Conservation (phyloP, 768 basidiomycete genomes). For the Macrolepiota albuminosa region DNA sequence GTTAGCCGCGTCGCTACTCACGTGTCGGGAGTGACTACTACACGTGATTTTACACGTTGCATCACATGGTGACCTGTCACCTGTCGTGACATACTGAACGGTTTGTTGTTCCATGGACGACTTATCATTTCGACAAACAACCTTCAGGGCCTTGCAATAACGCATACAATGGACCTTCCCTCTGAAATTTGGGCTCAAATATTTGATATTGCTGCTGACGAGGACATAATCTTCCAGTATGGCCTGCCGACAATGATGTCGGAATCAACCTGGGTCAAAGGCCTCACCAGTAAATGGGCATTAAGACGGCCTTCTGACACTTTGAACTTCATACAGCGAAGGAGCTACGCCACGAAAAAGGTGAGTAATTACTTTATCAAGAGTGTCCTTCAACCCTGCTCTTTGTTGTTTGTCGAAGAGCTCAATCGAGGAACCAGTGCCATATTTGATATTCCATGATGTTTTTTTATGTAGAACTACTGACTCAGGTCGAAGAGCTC, state of each 20-base stretch:
- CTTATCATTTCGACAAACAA: neutral
- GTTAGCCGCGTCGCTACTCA: neutral
- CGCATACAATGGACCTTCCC: slow-evolving; percentile 39
- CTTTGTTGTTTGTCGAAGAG: neutral
- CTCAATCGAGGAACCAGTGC: neutral
- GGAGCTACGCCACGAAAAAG: slow-evolving; percentile 65
- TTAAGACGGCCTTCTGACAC: slow-evolving; percentile 59
- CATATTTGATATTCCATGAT: neutral
- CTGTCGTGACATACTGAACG: neutral
- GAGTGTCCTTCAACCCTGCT: neutral
- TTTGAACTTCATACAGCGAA: slow-evolving; percentile 50
- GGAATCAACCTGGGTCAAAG: slow-evolving; percentile 61
- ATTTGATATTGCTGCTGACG: slow-evolving; percentile 67
- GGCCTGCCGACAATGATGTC: slow-evolving; percentile 59
- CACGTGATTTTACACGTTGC: slow-evolving; percentile 4
- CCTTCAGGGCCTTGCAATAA: neutral
- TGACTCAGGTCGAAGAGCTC: neutral
- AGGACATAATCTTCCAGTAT: slow-evolving; percentile 61
- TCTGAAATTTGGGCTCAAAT: slow-evolving; percentile 68
- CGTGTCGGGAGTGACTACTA: neutral
- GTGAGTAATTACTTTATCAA: slow-evolving; percentile 27
- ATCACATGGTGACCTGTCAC: neutral
- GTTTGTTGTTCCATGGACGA: neutral
- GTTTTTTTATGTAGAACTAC: neutral
- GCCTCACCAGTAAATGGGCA: slow-evolving; percentile 44